Evolutionary conservation across 2,329 filamentous ascomycete species (phyloP), one percentile per base, ranked within the genome.

Genomic region (Claviceps arundinis): DNA sequence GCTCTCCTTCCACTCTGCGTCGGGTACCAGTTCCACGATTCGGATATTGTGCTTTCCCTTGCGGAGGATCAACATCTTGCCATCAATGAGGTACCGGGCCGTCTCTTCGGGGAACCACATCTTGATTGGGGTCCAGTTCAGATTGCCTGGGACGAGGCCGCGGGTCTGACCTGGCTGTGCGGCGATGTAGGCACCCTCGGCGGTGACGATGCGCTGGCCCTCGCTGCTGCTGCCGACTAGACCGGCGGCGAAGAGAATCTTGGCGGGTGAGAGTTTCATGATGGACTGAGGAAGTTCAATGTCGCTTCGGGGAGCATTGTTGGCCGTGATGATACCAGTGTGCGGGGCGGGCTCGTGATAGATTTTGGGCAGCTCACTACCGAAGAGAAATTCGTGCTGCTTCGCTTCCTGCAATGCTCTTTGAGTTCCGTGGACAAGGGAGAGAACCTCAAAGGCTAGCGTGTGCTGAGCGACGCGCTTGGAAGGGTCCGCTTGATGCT

Each of bases 361-460:
- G 42, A 64, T 57, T 14, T 41, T 44, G 14, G 65, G 66, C 34
- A 66, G 57, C 52, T 64, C 57, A 13, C 64, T 61, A 24, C 68
- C 66, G 58, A 79, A 80, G 54, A 80, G 65, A 48, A 70, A 66
- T 48, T 64, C 64, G 61, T 84, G 81, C 56, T 74, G 70, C 34
- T 67, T 54, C 54, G 82, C 80, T 6, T 87, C 82, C 22, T 77
- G 71, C 14, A 77, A 64, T 0, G 90, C 89, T 55, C 77, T 77
- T 7, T 75, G 61, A 0, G 72, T 64, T 14, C 90, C 88, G 62
- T 97, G 89, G 1, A 89, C 78, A 2, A 98, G 75, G 48, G 84
- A 77, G 0, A 94, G 73, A 22, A 97, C 84, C 63, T 98, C 90
- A 49, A 74, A 79, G 1, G 93, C 93, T 2, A 98, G 78, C 0